Conservation (phyloP, 1,284 basidiomycete genomes). For the Ganoderma sp. region DNA sequence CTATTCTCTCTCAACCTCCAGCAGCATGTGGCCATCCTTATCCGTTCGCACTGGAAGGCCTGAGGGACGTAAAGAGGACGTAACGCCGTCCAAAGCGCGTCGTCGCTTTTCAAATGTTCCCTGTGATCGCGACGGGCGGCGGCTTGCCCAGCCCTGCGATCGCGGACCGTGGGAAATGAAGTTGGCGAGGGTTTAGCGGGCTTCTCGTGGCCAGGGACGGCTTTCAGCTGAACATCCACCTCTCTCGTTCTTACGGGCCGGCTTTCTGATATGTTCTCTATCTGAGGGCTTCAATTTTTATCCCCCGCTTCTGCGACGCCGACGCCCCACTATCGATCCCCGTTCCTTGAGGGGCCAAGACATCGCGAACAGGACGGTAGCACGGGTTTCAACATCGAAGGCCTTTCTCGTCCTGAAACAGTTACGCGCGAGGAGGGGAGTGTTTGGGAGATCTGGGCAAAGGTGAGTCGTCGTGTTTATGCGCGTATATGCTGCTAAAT, state of each 20-base stretch:
- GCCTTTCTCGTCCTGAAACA: not conserved
- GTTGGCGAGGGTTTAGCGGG: not conserved
- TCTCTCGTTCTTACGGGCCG: constrained; percentile 6
- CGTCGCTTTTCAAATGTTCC: too few species aligned
- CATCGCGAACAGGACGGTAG: not conserved
- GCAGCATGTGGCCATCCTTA: not conserved
- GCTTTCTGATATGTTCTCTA: constrained; percentile 1
- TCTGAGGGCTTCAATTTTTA: not conserved
- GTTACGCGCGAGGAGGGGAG: not conserved
- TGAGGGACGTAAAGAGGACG: too few species aligned
- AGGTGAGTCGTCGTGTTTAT: not conserved
- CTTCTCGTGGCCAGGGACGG: constrained; percentile 16
- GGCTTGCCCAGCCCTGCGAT: not conserved
- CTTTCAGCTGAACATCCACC: constrained; percentile 8
- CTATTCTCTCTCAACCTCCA: constrained; percentile 6
- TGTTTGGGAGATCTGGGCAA: not conserved
- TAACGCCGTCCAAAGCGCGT: too few species aligned
- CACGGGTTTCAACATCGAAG: not conserved
- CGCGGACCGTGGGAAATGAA: not conserved
- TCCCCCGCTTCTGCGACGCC: not conserved
- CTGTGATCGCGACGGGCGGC: too few species aligned
- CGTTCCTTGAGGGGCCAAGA: not conserved
- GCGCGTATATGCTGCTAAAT: not conserved
- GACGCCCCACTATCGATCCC: not conserved
- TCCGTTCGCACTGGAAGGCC: too few species aligned